Percentiles rank a stretch among this genome's conserved stretches.
Evolutionary conservation across 1,284 basidiomycete species (phyloP).

Genomic region (Ceratobasidium sp.): DNA sequence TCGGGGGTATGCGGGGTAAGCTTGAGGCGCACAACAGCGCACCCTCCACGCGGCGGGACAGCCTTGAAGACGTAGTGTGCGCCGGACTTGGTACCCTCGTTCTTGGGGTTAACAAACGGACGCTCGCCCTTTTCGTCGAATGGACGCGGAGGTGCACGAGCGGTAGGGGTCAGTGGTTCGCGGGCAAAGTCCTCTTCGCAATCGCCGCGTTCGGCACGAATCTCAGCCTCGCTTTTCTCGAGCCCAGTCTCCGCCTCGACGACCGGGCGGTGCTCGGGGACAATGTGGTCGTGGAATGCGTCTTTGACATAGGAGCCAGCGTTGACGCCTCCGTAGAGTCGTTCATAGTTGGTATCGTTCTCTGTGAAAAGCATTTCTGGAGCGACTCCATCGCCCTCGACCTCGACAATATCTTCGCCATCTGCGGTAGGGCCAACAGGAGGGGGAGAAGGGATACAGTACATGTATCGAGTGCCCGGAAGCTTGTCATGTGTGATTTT

Average conservation of each 20-base stretch:
- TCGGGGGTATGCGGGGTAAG: conserved; percentile 81
- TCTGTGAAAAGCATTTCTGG: conserved; percentile 93
- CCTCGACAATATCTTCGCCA: conserved; percentile 60
- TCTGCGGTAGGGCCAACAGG: conserved; percentile 74
- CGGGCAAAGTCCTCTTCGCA: conserved; percentile 44
- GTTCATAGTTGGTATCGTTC: conserved; percentile 95
- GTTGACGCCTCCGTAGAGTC: conserved; percentile 91
- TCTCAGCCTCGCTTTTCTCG: conserved; percentile 53
- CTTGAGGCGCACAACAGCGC: conserved; percentile 94
- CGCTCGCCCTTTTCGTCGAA: conserved; percentile 53
- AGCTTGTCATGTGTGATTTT: conserved; percentile 79
- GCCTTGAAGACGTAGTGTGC: conserved; percentile 90
- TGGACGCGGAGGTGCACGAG: conserved; percentile 67
- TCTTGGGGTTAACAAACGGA: conserved; percentile 85
- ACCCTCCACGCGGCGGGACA: conserved; percentile 92
- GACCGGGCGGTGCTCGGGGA: conserved; percentile 80
- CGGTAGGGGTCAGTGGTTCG: conserved; percentile 52
- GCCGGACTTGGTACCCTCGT: conserved; percentile 90
- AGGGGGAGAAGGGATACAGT: conserved; percentile 91
- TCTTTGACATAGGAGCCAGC: conserved; percentile 90
- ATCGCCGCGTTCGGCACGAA: conserved; percentile 50
- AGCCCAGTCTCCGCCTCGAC: conserved; percentile 52
- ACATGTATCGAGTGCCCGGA: conserved; percentile 77
- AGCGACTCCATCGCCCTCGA: conserved; percentile 72
- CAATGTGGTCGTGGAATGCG: conserved; percentile 98